phyloP scores from a whole-genome alignment of 306 rosid species.

The Senna tora region DNA sequence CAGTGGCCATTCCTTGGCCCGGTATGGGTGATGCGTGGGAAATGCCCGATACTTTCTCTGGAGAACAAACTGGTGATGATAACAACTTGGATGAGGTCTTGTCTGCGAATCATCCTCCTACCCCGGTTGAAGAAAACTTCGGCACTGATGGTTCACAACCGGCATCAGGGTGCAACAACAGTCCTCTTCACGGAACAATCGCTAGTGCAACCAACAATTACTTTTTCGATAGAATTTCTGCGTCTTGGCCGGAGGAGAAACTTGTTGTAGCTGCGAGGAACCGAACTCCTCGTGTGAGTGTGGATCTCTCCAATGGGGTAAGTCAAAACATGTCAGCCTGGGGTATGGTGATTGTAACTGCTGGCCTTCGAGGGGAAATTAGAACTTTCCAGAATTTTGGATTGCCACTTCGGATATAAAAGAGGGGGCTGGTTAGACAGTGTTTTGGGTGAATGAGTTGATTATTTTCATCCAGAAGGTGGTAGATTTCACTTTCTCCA shows the following conservation, averaged over 20 bases:
- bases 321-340: conserved; percentile 65
- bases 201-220: conserved; percentile 69
- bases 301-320: conserved; percentile 55
- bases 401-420: conserved; percentile 64
- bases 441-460: no score
- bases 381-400: conserved; percentile 87
- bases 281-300: conserved; percentile 60
- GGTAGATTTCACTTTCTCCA: conserved; percentile 40
- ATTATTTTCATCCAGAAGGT: conserved; percentile 34
- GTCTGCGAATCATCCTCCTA: conserved; percentile 78
- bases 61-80: conserved; percentile 49
- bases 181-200: conserved; percentile 82
- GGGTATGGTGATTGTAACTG: conserved; percentile 90
- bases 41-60: conserved; percentile 43
- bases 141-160: conserved; percentile 52
- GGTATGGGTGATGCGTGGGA: conserved; percentile 64
- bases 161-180: conserved; percentile 59
- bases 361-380: conserved; percentile 84
- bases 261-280: conserved; percentile 50
- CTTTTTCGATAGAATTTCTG: conserved; percentile 79
- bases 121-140: conserved; percentile 70
- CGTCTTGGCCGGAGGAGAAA: conserved; percentile 86
- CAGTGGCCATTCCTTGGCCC: conserved; percentile 83
- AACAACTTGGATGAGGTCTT: conserved; percentile 56
- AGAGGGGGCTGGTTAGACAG: no score